These are phyloP conservation scores for Pachyrhizus erosus DNA, from an alignment of 306 rosid genomes.

Conservation along the genomic window DNA sequence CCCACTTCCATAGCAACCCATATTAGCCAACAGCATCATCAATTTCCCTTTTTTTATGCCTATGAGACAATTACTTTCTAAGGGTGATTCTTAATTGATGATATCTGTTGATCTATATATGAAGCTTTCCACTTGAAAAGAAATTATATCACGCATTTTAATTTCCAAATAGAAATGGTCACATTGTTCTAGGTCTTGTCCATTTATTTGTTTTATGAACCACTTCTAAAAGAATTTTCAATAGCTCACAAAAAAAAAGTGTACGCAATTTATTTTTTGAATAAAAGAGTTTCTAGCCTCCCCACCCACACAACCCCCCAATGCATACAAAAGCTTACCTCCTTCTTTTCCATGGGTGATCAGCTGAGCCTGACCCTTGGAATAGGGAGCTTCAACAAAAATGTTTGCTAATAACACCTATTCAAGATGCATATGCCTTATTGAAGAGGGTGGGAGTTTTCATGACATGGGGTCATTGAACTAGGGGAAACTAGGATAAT, in stretches of 20 bases:
- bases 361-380: slow-evolving; percentile 13
- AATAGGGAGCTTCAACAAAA: background rate
- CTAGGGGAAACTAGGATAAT: background rate
- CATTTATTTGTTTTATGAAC: background rate
- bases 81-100: too few relatives aligned
- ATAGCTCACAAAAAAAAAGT: too few relatives aligned
- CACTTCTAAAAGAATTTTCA: background rate
- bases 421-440: background rate
- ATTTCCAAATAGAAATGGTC: background rate
- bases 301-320: background rate
- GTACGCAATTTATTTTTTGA: background rate
- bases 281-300: background rate
- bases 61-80: too few relatives aligned
- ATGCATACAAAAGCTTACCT: slow-evolving; percentile 43
- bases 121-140: background rate
- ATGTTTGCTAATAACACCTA: slow-evolving; percentile 10
- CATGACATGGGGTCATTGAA: background rate
- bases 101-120: background rate
- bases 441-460: slow-evolving; percentile 14
- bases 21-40: too few relatives aligned
- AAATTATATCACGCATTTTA: background rate
- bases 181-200: background rate
- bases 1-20: too few relatives aligned
- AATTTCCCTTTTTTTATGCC: too few relatives aligned
- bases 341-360: slow-evolving; percentile 49